Evolutionary conservation across 164 flowering plant genomes (phyloP).

Genomic region (Kalanchoe fedtschenkoi): DNA sequence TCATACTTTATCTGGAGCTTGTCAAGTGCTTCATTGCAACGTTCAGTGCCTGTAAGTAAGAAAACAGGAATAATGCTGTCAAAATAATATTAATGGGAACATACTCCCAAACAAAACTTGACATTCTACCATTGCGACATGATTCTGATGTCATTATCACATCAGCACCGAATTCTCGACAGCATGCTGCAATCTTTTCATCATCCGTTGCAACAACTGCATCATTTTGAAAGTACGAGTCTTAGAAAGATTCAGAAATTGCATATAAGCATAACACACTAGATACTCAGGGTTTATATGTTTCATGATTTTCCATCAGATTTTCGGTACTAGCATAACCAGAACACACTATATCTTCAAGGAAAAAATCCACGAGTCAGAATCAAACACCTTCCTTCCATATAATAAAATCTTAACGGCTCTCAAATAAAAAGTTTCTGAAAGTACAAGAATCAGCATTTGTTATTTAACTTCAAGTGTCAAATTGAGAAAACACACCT

Average conservation of each 20-base stretch:
- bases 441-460: no score
- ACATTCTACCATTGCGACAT: conserved; percentile 61
- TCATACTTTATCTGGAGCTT: conserved; percentile 80
- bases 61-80: not conserved
- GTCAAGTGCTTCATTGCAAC: conserved; percentile 85
- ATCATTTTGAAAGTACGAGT: conserved; percentile 8
- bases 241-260: not conserved
- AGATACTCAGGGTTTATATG: not conserved
- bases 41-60: conserved; percentile 58
- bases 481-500: conserved; percentile 26
- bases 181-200: conserved; percentile 87
- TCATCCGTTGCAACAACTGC: conserved; percentile 95
- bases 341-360: no score
- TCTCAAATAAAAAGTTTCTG: no score
- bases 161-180: conserved; percentile 85
- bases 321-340: no score
- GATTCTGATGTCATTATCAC: conserved; percentile 94
- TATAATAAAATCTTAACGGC: no score
- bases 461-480: no score
- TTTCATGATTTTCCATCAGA: no score
- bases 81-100: conserved; percentile 4
- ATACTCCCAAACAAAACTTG: not conserved
- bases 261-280: conserved; percentile 1
- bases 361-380: no score
- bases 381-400: no score